Evolutionary conservation across 2,329 filamentous ascomycete genomes (phyloP).

Genomic region (Ophiostoma tasmaniense): DNA sequence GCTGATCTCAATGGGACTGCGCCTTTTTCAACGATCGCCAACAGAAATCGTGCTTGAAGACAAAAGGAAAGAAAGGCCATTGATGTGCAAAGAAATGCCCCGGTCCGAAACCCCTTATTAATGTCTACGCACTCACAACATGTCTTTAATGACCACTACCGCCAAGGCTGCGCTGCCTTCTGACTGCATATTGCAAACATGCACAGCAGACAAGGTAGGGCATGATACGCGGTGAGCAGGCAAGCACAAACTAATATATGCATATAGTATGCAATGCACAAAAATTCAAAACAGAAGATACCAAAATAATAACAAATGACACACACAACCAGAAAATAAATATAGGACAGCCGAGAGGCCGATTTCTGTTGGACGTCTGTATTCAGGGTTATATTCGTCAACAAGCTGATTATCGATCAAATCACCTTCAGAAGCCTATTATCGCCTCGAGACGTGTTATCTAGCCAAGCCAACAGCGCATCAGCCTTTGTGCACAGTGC

Average conservation of each 20-base stretch:
- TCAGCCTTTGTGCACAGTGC: neutral
- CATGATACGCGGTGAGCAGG: neutral
- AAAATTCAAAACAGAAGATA: too few species aligned
- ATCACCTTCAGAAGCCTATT: neutral
- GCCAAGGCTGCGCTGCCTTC: conserved; percentile 1
- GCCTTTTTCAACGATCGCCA: conserved; percentile 1
- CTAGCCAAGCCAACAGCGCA: neutral
- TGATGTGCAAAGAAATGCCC: neutral
- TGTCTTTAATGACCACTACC: neutral
- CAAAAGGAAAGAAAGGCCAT: neutral
- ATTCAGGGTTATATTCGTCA: neutral
- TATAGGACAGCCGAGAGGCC: neutral
- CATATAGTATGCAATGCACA: neutral
- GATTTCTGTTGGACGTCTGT: neutral
- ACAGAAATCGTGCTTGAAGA: neutral
- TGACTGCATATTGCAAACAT: neutral
- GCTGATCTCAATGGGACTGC: conserved; percentile 2
- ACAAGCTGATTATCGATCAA: neutral
- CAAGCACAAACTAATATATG: neutral
- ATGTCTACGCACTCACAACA: neutral
- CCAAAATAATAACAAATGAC: too few species aligned
- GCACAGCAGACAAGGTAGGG: neutral
- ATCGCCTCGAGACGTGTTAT: neutral
- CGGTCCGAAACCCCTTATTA: neutral
- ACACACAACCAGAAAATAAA: neutral